Base-by-base conservation (phyloP, 2,329 filamentous ascomycete species). In the Trichophyton simii region DNA sequence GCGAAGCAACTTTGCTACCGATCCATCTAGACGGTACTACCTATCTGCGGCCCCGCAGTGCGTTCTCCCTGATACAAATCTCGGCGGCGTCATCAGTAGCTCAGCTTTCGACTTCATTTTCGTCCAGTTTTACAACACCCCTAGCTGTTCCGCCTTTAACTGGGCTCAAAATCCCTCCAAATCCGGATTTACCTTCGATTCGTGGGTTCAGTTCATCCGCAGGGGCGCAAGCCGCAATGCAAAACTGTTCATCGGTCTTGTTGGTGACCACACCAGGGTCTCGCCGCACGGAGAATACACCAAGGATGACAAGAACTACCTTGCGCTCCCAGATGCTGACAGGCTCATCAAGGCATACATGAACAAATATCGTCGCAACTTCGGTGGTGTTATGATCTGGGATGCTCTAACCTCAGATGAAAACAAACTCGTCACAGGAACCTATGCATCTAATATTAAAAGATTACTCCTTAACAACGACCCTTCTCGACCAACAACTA, bases 341-440 rank as follows among this genome's bases (percentile, higher is more conserved):
- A 66, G 67, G 1, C 65, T 84, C 59, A 70, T 83, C 25, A 65
- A 70, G n/a, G 66, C 70, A 48, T 79, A 77, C 64, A 75, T 74
- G 63, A 68, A 67, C 15, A 68, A 72, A 22, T 73, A 75, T 63
- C 70, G 73, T 1, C 61, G 72, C 22, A 71, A 70, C 1, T 84
- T 84, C 65, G 82, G 81, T 46, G 83, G 83, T 71, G 73, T 83
- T 46, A 84, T 84, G 82, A 68, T 84, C 8, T 66, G 66, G 50
- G 55, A 62, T 61, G 64, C 62, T 7, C 68, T 65, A 2, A 52
- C 60, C 3, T 67, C 66, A 7, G 62, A 66, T 9, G 61, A 63
- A 13, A 68, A 68, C 42, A 57, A 59, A 11, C 58, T 61, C 13
- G 52, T 60, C 34, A 60, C 60, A 8, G 41, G 60, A 34, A 61